Conservation (phyloP, 768 basidiomycete genomes). For the Nevesoporus exiguus region DNA sequence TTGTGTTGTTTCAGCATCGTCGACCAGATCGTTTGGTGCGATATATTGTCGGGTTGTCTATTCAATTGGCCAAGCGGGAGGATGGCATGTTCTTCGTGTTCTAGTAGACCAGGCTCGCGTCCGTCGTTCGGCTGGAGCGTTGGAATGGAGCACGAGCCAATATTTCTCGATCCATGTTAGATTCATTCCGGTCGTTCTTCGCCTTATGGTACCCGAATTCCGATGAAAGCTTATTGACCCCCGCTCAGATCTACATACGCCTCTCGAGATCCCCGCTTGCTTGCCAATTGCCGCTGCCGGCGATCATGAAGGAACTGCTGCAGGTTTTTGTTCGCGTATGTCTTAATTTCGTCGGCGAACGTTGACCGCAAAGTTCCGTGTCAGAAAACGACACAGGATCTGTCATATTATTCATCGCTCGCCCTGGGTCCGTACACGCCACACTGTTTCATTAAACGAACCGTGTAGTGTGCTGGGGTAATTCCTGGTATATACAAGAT, state of each 20-base stretch:
- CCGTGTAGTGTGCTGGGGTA: constrained; percentile 3
- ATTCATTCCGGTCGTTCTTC: background rate
- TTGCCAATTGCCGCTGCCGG: constrained; percentile 2
- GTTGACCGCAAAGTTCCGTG: constrained; percentile 1
- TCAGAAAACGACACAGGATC: constrained; percentile 1
- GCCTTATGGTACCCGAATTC: constrained; percentile 1
- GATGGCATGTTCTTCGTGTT: background rate
- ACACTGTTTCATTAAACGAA: background rate
- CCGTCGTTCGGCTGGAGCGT: background rate
- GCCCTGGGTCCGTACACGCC: background rate
- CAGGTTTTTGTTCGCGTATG: background rate
- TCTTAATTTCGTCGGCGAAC: background rate
- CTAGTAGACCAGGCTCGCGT: background rate
- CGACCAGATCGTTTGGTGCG: constrained; percentile 11
- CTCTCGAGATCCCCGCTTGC: constrained; percentile 22
- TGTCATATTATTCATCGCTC: background rate
- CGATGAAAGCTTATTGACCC: constrained; percentile 9
- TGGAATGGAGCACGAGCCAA: background rate
- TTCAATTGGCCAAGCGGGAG: constrained; percentile 11
- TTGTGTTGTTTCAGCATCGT: background rate
- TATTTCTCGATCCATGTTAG: background rate
- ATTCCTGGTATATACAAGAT: constrained; percentile 22
- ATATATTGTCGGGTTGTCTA: constrained; percentile 10
- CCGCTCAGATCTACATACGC: constrained; percentile 10
- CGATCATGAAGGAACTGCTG: constrained; percentile 6